Base-by-base conservation (phyloP, 2,329 filamentous ascomycete genomes). In the Colletotrichum siamense region DNA sequence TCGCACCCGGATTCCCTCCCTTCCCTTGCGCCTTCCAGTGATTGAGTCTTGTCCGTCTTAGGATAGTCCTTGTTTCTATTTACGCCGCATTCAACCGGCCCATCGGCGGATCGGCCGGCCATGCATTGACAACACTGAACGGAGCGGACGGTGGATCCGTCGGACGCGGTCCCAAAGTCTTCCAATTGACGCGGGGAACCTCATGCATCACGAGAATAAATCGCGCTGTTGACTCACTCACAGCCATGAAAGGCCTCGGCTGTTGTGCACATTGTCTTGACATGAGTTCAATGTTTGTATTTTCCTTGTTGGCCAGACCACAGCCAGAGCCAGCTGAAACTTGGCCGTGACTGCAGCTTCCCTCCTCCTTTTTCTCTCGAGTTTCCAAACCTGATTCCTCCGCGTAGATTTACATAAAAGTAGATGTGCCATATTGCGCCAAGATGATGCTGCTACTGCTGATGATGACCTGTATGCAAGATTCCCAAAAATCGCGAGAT, bases 361-460 rank as follows among this genome's bases (percentile, higher is more conserved):
- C 18, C 5, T 52, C n/a, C 44, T n/a, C 61, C 8, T 16, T 72
- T 7, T 55, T 49, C 28, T 36, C n/a, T 22, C 5, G 13, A 22
- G n/a, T 18, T 18, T 34, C 26, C 24, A 24, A 67, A 32, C 28
- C 44, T 7, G 34, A 44, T 64, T 64, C 55, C 55, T 59, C 55
- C 22, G 55, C 24, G 24, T 59, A 26, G 15, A 59, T 30, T 30
- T 59, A 39, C 24, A 39, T 30, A 4, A 36, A 30, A n/a, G 34
- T 52, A 44, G 52, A 18, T n/a, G 32, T 73, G 36, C 62, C 73
- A 57, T 62, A 68, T 22, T 76, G 44, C 69, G 69, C 69, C 69
- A 8, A 28, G 32, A 34, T 34, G 30, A 63, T 63, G 59, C 59
- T 63, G 26, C 44, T 52, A 22, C 44, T 52, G 44, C 44, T 28